phyloP scores from a whole-genome alignment of 1,284 basidiomycete genomes.

The Microbotryum saponariae region DNA sequence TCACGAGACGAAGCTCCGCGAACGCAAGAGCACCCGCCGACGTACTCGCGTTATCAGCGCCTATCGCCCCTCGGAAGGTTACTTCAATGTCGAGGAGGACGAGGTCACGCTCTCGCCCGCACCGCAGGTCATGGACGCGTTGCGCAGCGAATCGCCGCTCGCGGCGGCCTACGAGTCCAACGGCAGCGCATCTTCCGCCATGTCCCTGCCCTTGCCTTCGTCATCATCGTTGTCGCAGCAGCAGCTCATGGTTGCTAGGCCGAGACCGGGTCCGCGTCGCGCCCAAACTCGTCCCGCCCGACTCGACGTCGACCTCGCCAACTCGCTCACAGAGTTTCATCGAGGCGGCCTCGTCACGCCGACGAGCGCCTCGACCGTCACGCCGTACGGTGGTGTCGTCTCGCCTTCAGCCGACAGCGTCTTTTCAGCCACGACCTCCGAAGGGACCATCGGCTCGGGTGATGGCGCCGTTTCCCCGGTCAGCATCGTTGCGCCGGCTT shows the following conservation, averaged over 20 bases:
- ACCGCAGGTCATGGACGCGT: too few species aligned
- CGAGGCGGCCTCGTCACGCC: constrained; percentile 4
- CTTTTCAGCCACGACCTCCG: background rate
- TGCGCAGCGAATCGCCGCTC: background rate
- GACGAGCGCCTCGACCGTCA: background rate
- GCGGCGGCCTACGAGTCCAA: background rate
- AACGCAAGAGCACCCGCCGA: too few species aligned
- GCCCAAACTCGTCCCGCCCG: constrained; percentile 12
- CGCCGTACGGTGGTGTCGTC: background rate
- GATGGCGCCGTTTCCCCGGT: background rate
- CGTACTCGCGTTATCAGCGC: too few species aligned
- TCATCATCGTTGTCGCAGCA: background rate
- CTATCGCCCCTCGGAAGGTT: too few species aligned
- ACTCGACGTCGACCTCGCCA: constrained; percentile 24
- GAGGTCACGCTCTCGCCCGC: too few species aligned
- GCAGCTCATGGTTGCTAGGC: background rate
- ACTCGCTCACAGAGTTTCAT: constrained; percentile 2
- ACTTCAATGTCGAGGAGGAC: too few species aligned
- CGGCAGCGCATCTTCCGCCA: background rate
- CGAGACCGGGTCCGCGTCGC: constrained; percentile 4
- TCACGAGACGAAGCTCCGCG: too few species aligned
- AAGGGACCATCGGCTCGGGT: background rate
- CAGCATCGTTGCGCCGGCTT: constrained; percentile 7
- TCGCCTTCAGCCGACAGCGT: constrained; percentile 9
- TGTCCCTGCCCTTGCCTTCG: constrained; percentile 12